Evolutionary conservation across 139 green algal genomes (phyloP), one percentile per base, ranked within the genome.

Genomic region (Desmodesmus armatus): DNA sequence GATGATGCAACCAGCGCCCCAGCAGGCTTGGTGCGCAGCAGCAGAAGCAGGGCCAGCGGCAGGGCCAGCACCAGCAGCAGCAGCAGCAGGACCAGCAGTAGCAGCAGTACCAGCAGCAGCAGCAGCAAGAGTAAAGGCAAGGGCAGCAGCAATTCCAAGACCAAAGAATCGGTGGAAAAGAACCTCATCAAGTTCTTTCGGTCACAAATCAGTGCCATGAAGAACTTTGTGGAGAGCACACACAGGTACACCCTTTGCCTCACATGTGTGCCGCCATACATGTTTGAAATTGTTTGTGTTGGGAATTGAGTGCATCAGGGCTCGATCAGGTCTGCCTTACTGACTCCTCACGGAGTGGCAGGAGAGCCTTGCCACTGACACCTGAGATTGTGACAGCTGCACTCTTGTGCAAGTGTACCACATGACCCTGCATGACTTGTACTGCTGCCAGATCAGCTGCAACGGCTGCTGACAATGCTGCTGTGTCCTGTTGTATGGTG

Each of bases 161-260:
- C 33, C n/a, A n/a, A n/a, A n/a, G n/a, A n/a, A n/a, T n/a, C n/a
- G n/a, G n/a, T n/a, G 31, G 25, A 6, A 4, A 47, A 66, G 39
- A 60, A 76, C 5, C 31, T 33, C 37, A 11, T 47, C 7, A 15
- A 19, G 0, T 65, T 33, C 7, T 44, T 39, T 9, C 60, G 29
- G n/a, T 39, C 19, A 9, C 31, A 78, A 5, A 65, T 72, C 29
- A 72, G 63, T 40, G 60, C 60, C 25, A 55, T 55, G 47, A 78
- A 85, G 31, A 85, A 85, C 67, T 78, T 79, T 60, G 43, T 25
- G 9, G 13, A 31, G 58, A 29, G 55, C n/a, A n/a, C n/a, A n/a
- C n/a, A n/a, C n/a, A n/a, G n/a, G n/a, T n/a, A n/a, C n/a, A 62
- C 21, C 51, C 19, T 17, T 19, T 62, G 21, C 51, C 51, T 62